Base-by-base conservation (phyloP, 2,329 filamentous ascomycete species). In the Colletotrichum nymphaeae region DNA sequence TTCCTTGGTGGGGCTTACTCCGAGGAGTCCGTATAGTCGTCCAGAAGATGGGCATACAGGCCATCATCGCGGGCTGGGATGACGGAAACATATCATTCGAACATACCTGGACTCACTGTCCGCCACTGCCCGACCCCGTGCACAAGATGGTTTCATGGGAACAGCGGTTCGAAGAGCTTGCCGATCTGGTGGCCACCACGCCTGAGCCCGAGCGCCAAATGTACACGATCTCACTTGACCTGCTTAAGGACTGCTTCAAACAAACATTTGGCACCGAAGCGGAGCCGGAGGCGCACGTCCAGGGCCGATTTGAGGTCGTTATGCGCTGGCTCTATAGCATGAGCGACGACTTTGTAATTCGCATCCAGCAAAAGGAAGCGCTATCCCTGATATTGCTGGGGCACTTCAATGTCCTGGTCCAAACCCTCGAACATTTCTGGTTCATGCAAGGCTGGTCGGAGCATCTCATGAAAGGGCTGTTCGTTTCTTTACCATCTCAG, bases 381-480 rank as follows among this genome's bases (percentile, higher is more conserved):
- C 56, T 75, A 2, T 53, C 76, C 2, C 64, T 77, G 22, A 58
- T 77, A 22, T 66, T 77, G 12, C 52, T 76, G 11, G 73, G 60
- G 5, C 74, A 76, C 56, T 76, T 76, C 30, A 65, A 63, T 24
- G 75, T 76, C 7, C 37, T 77, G 12, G 35, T 77, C 1, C 62
- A 65, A 22, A 74, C 72, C 5, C 26, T 76, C 30, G 72, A 75
- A 46, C 69, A 73, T 58, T 76, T 74, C 52, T 77, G 77, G 76
- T 77, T 76, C 56, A 70, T 77, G 19, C 63, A 76, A 19, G 76
- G 74, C 11, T 76, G 76, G 76, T 74, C 74, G 24, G 22, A 58
- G 8, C 77, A 78, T 22, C 74, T 74, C 19, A 62, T 72, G 63
- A 71, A 76, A 46, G 63, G 75, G 65, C 22, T 72, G 63, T 46